These are phyloP conservation scores for Aspergillus funiculosus DNA, from an alignment of 495 filamentous ascomycete species.

Conservation along the genomic window DNA sequence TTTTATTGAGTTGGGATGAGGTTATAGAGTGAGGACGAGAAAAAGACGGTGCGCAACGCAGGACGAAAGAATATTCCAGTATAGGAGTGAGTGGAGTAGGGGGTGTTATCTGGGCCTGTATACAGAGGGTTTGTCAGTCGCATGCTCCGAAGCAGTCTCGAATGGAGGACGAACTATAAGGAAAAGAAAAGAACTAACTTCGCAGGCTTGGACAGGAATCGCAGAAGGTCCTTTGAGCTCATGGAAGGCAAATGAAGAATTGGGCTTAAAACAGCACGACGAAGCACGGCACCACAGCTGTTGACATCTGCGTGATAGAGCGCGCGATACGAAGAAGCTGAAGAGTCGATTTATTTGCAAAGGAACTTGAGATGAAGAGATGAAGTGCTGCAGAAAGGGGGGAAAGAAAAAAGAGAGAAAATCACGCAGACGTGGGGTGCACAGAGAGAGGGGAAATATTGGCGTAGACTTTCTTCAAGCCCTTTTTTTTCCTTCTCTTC, in stretches of 20 bases:
- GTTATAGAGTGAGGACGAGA: constrained; percentile 6
- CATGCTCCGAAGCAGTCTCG: neutral
- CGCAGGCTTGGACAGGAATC: constrained; percentile 91
- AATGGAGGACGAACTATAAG: neutral
- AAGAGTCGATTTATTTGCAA: neutral
- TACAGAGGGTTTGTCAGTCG: constrained; percentile 8
- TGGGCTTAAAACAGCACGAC: constrained; percentile 36
- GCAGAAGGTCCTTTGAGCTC: constrained; percentile 87
- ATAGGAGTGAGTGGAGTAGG: constrained; percentile 12
- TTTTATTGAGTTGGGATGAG: constrained; percentile 26
- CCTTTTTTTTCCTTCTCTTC: constrained; percentile 1
- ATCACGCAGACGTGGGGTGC: constrained; percentile 10
- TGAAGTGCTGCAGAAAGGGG: neutral
- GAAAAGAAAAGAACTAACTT: constrained; percentile 57
- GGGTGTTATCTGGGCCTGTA: constrained; percentile 86
- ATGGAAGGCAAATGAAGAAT: constrained; percentile 56
- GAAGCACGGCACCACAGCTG: constrained; percentile 33
- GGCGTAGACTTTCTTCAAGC: constrained; percentile 3
- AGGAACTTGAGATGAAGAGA: constrained; percentile 11
- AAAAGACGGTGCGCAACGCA: constrained; percentile 15
- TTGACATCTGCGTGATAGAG: constrained; percentile 31
- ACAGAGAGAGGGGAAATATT: neutral
- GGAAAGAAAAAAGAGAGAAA: constrained; percentile 5
- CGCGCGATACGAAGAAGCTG: neutral
- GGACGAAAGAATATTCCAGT: neutral